These are phyloP conservation scores for Pseudocercospora musae DNA, from an alignment of 2,329 filamentous ascomycete genomes.

Conservation along the genomic window DNA sequence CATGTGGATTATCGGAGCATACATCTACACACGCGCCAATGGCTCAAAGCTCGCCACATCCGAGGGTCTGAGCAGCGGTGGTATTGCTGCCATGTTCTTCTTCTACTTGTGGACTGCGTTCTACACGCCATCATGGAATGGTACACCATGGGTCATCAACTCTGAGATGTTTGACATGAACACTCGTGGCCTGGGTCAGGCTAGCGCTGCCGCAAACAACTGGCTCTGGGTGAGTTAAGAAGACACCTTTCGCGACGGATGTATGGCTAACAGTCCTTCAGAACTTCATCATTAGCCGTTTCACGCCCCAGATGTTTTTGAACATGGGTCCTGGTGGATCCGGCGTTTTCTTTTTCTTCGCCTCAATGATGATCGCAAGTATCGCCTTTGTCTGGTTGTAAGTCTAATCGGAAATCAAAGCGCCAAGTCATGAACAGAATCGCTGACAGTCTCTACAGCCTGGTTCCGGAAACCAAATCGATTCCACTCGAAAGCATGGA, in stretches of 20 bases:
- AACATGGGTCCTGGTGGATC: slow-evolving; percentile 41
- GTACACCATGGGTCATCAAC: slow-evolving; percentile 71
- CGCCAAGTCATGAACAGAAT: too few relatives aligned
- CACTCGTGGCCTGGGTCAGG: slow-evolving; percentile 66
- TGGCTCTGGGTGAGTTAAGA: slow-evolving; percentile 55
- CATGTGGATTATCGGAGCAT: slow-evolving; percentile 63
- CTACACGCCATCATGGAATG: slow-evolving; percentile 57
- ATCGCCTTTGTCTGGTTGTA: slow-evolving; percentile 46
- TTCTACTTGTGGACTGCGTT: slow-evolving; percentile 68
- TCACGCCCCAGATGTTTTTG: slow-evolving; percentile 62
- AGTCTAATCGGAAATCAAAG: background rate
- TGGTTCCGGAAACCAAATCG: slow-evolving; percentile 42
- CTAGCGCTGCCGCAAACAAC: slow-evolving; percentile 67
- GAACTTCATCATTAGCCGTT: slow-evolving; percentile 67
- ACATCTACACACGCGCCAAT: slow-evolving; percentile 43
- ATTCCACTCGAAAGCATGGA: slow-evolving; percentile 49
- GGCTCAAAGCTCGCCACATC: slow-evolving; percentile 44
- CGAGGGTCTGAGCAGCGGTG: slow-evolving; percentile 43
- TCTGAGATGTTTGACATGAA: slow-evolving; percentile 71
- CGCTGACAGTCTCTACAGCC: slow-evolving; percentile 14
- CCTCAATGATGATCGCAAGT: slow-evolving; percentile 45
- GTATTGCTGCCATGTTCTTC: slow-evolving; percentile 64
- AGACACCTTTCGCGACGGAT: background rate
- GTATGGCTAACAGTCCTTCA: slow-evolving; percentile 48
- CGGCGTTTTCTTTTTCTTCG: slow-evolving; percentile 47